Evolutionary conservation across 1,139 yeast species (phyloP).

Genomic region (Pneumocystis carinii): DNA sequence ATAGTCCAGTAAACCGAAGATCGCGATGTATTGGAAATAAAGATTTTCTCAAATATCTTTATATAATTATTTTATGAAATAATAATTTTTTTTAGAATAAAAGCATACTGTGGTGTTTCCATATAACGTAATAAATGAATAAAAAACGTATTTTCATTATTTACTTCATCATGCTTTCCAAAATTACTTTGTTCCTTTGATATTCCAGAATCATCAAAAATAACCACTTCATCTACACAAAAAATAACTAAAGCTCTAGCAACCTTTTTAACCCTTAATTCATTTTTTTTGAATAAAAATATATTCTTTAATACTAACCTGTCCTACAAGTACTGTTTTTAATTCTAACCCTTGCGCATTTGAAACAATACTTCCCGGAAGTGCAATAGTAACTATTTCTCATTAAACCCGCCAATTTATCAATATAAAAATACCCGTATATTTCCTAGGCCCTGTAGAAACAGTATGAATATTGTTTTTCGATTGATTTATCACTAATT

Average conservation of each 20-base stretch:
- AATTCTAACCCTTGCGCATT: slow-evolving; percentile 8
- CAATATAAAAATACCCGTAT: neutral
- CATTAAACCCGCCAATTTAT: neutral
- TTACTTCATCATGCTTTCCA: slow-evolving; percentile 5
- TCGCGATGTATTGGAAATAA: slow-evolving; percentile 11
- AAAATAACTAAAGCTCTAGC: slow-evolving; percentile 10
- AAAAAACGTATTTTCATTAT: slow-evolving; percentile 6
- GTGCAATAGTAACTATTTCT: slow-evolving; percentile 8
- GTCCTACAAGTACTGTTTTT: slow-evolving; percentile 10
- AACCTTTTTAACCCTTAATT: neutral
- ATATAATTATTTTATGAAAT: neutral
- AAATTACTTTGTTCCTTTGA: neutral
- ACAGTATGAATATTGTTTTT: neutral
- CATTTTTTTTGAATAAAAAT: neutral
- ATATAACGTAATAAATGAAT: slow-evolving; percentile 7
- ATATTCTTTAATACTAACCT: neutral
- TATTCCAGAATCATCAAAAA: slow-evolving; percentile 8
- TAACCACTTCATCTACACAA: slow-evolving; percentile 9
- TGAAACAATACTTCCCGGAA: slow-evolving; percentile 10
- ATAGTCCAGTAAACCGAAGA: slow-evolving; percentile 9
- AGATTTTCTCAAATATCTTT: slow-evolving; percentile 4
- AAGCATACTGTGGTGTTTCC: slow-evolving; percentile 10
- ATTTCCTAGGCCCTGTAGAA: neutral
- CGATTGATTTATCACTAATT: neutral
- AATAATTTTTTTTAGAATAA: neutral